Conservation (phyloP, 1,284 basidiomycete species). For the Takashimella tepidaria region DNA sequence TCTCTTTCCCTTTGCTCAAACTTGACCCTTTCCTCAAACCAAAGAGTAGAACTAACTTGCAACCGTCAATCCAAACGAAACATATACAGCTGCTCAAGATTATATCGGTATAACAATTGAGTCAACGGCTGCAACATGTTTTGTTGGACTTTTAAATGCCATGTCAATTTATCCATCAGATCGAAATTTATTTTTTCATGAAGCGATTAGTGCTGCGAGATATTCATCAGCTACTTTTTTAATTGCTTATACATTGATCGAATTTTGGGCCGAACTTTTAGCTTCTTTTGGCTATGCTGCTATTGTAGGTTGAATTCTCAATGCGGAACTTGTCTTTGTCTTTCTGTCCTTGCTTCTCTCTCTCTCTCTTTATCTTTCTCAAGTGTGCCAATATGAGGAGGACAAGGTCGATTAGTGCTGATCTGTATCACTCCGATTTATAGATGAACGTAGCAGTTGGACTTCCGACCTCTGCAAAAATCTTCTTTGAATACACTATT, state of each 20-base stretch:
- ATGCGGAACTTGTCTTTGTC: too few species aligned
- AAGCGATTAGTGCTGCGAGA: conserved; percentile 43
- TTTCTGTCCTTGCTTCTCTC: too few species aligned
- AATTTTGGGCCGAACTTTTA: conserved; percentile 46
- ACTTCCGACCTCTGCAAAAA: conserved; percentile 46
- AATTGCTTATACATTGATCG: conserved; percentile 48
- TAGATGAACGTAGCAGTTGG: conserved; percentile 49
- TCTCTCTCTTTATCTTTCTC: too few species aligned
- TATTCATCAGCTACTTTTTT: conserved; percentile 49
- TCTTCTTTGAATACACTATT: conserved; percentile 49
- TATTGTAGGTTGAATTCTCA: conserved; percentile 21
- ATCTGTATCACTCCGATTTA: too few species aligned
- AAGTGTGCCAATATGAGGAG: too few species aligned
- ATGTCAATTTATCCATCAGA: conserved; percentile 50
- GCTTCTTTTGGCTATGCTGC: conserved; percentile 27
- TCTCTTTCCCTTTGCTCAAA: too few species aligned
- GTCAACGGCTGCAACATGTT: conserved; percentile 34
- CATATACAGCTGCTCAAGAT: conserved; percentile 49
- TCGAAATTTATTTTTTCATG: conserved; percentile 49
- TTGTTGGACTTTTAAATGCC: conserved; percentile 48
- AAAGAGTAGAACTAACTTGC: too few species aligned
- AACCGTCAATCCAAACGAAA: too few species aligned
- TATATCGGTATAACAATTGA: conserved; percentile 47
- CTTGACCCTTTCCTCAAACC: too few species aligned
- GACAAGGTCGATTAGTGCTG: not conserved